These are phyloP conservation scores for Hypoxylon sp. DNA, from an alignment of 2,329 filamentous ascomycete genomes.

Conservation along the genomic window DNA sequence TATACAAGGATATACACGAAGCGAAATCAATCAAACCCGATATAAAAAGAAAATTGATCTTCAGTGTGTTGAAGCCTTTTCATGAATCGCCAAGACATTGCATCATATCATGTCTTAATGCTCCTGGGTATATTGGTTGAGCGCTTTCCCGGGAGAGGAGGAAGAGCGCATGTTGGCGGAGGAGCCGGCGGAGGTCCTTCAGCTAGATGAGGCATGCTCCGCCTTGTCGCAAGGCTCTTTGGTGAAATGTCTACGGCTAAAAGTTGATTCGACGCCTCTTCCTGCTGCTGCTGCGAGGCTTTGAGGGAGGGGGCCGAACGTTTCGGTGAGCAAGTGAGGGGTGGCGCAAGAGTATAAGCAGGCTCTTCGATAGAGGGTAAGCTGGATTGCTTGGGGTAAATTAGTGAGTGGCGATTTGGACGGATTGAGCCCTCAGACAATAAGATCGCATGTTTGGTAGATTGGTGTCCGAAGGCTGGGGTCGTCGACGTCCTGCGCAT, in stretches of 20 bases:
- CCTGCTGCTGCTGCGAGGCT: slow-evolving; percentile 28
- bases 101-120: slow-evolving; percentile 30
- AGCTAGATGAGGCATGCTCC: slow-evolving; percentile 67
- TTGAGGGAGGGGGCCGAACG: slow-evolving; percentile 48
- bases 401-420: slow-evolving; percentile 37
- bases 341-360: slow-evolving; percentile 30
- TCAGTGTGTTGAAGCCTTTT: slow-evolving; percentile 15
- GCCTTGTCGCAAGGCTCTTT: slow-evolving; percentile 55
- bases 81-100: background rate
- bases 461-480: slow-evolving; percentile 25
- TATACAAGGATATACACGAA: slow-evolving; percentile 47
- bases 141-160: slow-evolving; percentile 63
- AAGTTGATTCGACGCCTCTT: slow-evolving; percentile 21
- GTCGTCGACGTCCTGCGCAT: slow-evolving; percentile 40
- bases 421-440: slow-evolving; percentile 33
- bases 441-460: slow-evolving; percentile 41
- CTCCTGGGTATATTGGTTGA: slow-evolving; percentile 29
- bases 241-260: slow-evolving; percentile 33
- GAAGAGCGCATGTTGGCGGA: slow-evolving; percentile 69
- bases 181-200: slow-evolving; percentile 68
- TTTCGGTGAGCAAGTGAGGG: slow-evolving; percentile 45
- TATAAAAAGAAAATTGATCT: slow-evolving; percentile 10
- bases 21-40: slow-evolving; percentile 16
- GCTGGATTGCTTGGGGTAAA: slow-evolving; percentile 33
- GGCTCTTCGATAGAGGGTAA: slow-evolving; percentile 33